phyloP scores from a whole-genome alignment of 371 early-diverging fungal genomes.

The Mortierella sp. region DNA sequence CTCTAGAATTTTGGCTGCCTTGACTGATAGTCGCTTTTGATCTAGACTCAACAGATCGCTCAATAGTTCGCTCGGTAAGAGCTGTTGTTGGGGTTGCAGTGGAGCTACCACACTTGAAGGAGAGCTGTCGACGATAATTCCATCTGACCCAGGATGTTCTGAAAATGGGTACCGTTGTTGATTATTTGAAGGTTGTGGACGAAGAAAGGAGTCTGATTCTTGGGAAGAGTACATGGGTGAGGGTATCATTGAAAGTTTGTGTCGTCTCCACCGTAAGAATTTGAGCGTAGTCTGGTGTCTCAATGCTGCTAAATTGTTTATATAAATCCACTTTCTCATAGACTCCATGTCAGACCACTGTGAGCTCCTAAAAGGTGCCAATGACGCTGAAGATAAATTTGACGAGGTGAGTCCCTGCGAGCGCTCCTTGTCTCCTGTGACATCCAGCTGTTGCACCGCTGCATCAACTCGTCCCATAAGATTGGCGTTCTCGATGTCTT shows the following conservation, averaged over 20 bases:
- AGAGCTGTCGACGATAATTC: not conserved
- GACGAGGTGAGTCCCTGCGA: not conserved
- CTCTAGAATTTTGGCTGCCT: slow-evolving; percentile 20
- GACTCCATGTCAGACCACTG: slow-evolving; percentile 13
- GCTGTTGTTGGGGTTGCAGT: not conserved
- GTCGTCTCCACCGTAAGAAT: slow-evolving; percentile 37
- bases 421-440: not conserved
- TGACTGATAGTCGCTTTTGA: slow-evolving; percentile 19
- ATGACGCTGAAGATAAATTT: not conserved
- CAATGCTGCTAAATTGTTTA: slow-evolving; percentile 24
- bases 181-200: slow-evolving; percentile 2
- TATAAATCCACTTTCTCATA: slow-evolving; percentile 30
- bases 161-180: not conserved
- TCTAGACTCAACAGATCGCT: slow-evolving; percentile 12
- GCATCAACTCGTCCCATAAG: slow-evolving; percentile 4
- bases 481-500: not conserved
- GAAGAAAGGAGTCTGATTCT: slow-evolving; percentile 15
- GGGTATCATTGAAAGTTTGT: not conserved
- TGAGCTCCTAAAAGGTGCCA: not conserved
- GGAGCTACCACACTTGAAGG: slow-evolving; percentile 1
- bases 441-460: slow-evolving; percentile 27
- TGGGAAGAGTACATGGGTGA: slow-evolving; percentile 30
- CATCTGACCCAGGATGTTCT: not conserved
- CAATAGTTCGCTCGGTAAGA: slow-evolving; percentile 20
- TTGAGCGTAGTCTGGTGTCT: slow-evolving; percentile 43